Conservation (phyloP, 768 basidiomycete species). For the Pleurotus djamor region DNA sequence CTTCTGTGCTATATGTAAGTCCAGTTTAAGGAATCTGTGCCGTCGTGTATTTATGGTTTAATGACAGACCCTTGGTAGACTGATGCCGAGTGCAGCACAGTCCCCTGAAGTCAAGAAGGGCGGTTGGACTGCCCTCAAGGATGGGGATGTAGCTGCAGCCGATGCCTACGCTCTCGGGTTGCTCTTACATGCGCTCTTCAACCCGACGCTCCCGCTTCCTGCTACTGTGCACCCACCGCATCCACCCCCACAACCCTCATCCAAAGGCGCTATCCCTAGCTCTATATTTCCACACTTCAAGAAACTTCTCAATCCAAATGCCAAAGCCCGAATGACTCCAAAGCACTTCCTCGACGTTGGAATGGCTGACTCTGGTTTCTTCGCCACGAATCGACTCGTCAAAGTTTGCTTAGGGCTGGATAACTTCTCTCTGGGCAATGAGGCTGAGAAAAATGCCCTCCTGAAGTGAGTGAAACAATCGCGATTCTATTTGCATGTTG, state of each 20-base stretch:
- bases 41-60: slow-evolving; percentile 12
- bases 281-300: slow-evolving; percentile 81
- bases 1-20: slow-evolving; percentile 79
- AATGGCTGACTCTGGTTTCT: slow-evolving; percentile 84
- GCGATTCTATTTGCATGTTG: slow-evolving; percentile 12
- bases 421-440: slow-evolving; percentile 77
- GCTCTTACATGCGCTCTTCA: slow-evolving; percentile 84
- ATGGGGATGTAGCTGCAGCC: slow-evolving; percentile 68
- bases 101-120: slow-evolving; percentile 87
- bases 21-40: slow-evolving; percentile 9
- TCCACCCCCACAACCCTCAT: slow-evolving; percentile 72
- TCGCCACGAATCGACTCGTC: slow-evolving; percentile 77
- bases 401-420: slow-evolving; percentile 85
- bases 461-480: slow-evolving; percentile 50
- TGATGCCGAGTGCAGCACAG: slow-evolving; percentile 56
- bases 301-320: slow-evolving; percentile 86
- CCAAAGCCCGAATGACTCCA: slow-evolving; percentile 72
- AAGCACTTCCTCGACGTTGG: slow-evolving; percentile 79
- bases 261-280: slow-evolving; percentile 74
- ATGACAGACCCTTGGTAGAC: slow-evolving; percentile 62
- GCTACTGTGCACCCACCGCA: slow-evolving; percentile 70
- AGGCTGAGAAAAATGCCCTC: slow-evolving; percentile 73
- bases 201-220: slow-evolving; percentile 73
- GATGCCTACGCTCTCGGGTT: slow-evolving; percentile 91
- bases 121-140: slow-evolving; percentile 82